A percentile compares a stretch with the other conserved stretches of the same genome.
Evolutionary conservation across 805 yeast species (phyloP).

Genomic region (Suhomyces faveliae): DNA sequence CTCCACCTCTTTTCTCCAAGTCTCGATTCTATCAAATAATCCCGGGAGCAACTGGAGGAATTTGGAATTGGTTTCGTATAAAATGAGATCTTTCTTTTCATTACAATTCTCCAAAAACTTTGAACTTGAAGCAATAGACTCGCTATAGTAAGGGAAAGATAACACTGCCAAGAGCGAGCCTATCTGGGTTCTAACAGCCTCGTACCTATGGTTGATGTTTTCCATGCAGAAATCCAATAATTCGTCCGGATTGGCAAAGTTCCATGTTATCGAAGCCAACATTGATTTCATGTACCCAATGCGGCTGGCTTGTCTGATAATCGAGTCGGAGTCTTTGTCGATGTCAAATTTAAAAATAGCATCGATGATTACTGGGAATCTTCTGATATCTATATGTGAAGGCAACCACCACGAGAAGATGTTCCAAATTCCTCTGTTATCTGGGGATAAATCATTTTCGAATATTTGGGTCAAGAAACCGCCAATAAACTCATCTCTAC

Average conservation of each 20-base stretch:
- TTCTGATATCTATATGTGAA: constrained; percentile 61
- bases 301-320: constrained; percentile 63
- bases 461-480: constrained; percentile 47
- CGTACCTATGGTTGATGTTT: constrained; percentile 64
- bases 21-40: constrained; percentile 46
- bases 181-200: constrained; percentile 65
- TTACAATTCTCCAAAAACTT: constrained; percentile 42
- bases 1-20: constrained; percentile 35
- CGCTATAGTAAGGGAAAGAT: constrained; percentile 41
- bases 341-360: constrained; percentile 48
- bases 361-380: constrained; percentile 53
- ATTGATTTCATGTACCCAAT: constrained; percentile 53
- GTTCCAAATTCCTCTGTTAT: constrained; percentile 71
- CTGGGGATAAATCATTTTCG: constrained; percentile 65
- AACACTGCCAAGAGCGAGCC: constrained; percentile 58
- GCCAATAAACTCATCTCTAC: constrained; percentile 48
- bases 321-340: constrained; percentile 54
- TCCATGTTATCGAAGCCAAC: constrained; percentile 52
- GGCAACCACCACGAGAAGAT: constrained; percentile 75
- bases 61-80: constrained; percentile 20
- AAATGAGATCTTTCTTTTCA: constrained; percentile 28
- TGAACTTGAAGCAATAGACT: constrained; percentile 38
- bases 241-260: constrained; percentile 49
- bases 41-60: constrained; percentile 38
- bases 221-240: constrained; percentile 44